These are phyloP conservation scores for Euphorbia corollata DNA, from an alignment of 441 rosid species.

Conservation along the genomic window DNA sequence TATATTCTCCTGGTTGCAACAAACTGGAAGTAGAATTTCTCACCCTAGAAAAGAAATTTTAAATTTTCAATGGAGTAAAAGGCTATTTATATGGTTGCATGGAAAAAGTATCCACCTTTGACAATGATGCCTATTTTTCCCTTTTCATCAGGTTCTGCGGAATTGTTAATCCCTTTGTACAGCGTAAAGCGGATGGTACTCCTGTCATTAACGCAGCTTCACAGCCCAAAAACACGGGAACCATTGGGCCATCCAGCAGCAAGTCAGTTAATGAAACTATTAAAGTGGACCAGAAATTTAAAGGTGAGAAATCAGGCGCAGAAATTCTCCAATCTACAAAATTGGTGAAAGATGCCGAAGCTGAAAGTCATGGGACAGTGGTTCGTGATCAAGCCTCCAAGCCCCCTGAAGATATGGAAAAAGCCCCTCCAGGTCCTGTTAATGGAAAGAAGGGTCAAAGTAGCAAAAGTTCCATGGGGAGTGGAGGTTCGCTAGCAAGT, in stretches of 20 bases:
- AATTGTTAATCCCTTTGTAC: constrained; percentile 52
- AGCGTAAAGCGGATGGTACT: constrained; percentile 41
- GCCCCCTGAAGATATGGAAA: constrained; percentile 38
- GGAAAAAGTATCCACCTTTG: background rate
- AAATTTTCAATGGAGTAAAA: background rate
- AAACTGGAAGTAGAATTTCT: background rate
- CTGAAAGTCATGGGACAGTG: constrained; percentile 25
- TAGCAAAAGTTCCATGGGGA: constrained; percentile 36
- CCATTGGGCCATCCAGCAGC: constrained; percentile 28
- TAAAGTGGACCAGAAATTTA: constrained; percentile 29
- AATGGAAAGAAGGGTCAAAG: constrained; percentile 38
- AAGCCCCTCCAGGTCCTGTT: constrained; percentile 27
- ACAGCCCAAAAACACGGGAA: constrained; percentile 29
- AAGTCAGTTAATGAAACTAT: constrained; percentile 25
- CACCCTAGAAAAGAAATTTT: background rate
- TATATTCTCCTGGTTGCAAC: background rate
- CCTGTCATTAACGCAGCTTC: constrained; percentile 27
- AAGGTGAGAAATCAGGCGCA: constrained; percentile 33
- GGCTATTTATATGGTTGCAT: background rate
- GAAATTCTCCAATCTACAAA: constrained; percentile 28
- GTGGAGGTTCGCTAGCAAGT: constrained; percentile 52
- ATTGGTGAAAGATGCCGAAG: constrained; percentile 34
- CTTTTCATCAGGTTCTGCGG: constrained; percentile 61
- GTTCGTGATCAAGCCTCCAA: constrained; percentile 29
- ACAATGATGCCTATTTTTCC: constrained; percentile 8